phyloP scores from a whole-genome alignment of 192 early-diverging fungal genomes.

The Chytriomyces sp. region DNA sequence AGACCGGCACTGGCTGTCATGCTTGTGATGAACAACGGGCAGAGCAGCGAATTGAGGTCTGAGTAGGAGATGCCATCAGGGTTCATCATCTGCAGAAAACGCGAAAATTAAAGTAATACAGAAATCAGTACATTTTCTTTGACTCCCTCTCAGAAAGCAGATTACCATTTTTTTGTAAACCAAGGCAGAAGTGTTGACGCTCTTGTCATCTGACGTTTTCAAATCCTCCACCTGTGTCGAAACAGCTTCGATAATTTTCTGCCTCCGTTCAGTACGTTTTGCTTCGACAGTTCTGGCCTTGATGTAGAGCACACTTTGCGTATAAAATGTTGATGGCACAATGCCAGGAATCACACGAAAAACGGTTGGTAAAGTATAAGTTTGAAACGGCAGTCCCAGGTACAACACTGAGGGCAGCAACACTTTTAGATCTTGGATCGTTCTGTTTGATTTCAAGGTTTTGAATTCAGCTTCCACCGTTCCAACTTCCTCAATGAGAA shows the following conservation, averaged over 20 bases:
- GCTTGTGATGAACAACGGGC: conserved; percentile 11
- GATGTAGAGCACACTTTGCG: not conserved
- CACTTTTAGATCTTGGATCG: conserved; percentile 13
- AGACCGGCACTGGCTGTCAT: conserved; percentile 12
- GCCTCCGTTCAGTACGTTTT: not conserved
- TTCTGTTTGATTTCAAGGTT: conserved; percentile 14
- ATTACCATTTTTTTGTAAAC: conserved; percentile 16
- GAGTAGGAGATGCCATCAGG: conserved; percentile 4
- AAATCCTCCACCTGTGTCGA: not conserved
- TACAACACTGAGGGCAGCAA: conserved; percentile 7
- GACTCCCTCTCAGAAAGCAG: not conserved
- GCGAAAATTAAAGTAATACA: not conserved
- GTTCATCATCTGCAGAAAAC: conserved; percentile 10
- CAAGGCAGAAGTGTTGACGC: not conserved
- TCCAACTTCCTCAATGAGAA: not conserved
- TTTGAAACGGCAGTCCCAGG: conserved; percentile 7
- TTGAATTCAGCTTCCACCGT: not conserved
- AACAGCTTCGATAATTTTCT: conserved; percentile 4
- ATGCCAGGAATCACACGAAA: conserved; percentile 18
- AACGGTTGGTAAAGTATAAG: conserved; percentile 14
- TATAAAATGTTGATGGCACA: conserved; percentile 19
- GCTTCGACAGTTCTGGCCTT: conserved; percentile 7
- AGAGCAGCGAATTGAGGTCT: conserved; percentile 20
- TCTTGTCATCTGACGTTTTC: not conserved
- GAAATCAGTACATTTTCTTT: not conserved